Evolutionary conservation across 2,329 filamentous ascomycete species (phyloP).

Genomic region (Dothistroma pini): DNA sequence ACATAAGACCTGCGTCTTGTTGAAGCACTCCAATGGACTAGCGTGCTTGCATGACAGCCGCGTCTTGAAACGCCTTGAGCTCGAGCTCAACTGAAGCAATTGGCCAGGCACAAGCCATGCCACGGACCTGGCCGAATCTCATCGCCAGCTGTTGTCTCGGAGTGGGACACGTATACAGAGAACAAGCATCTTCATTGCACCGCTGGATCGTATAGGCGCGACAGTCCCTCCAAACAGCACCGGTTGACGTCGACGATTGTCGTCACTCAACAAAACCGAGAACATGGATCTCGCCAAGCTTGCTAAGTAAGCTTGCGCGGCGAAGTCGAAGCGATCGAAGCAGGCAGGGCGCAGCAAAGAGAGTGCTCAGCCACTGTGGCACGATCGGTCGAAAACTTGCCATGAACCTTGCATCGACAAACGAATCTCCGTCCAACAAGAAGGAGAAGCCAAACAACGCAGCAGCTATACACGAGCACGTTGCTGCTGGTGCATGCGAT

Average conservation of each 20-base stretch:
- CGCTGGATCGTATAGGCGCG: background rate
- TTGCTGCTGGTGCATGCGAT: background rate
- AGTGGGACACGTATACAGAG: background rate
- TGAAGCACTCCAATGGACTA: conserved; percentile 6
- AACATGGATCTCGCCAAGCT: background rate
- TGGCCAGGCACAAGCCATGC: conserved; percentile 6
- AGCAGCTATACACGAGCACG: background rate
- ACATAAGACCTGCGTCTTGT: background rate
- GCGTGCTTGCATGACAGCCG: conserved; percentile 15
- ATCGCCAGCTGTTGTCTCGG: conserved; percentile 5
- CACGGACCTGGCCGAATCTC: background rate
- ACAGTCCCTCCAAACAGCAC: background rate
- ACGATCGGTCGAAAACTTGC: background rate
- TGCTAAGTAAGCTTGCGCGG: background rate
- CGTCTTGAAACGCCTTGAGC: conserved; percentile 12
- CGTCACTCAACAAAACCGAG: background rate
- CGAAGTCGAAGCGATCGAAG: background rate
- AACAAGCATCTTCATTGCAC: background rate
- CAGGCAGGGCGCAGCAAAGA: background rate
- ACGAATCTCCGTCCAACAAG: background rate
- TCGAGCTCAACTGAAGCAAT: conserved; percentile 3
- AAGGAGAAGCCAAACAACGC: background rate
- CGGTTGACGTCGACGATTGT: background rate
- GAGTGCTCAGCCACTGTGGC: background rate
- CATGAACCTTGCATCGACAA: background rate